Evolutionary conservation across 2,329 filamentous ascomycete genomes (phyloP).

Genomic region (Polytolypa hystricis): DNA sequence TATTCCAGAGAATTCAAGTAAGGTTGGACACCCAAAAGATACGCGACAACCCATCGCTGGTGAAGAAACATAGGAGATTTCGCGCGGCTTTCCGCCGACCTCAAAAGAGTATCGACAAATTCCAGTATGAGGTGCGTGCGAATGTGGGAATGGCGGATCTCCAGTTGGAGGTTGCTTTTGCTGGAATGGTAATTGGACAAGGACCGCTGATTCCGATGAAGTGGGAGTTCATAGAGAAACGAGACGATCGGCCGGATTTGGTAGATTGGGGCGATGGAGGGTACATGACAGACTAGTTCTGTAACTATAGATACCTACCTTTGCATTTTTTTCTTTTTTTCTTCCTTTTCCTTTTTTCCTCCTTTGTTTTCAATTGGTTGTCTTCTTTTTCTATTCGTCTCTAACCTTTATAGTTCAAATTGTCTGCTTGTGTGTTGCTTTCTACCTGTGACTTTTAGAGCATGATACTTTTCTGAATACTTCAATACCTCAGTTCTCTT

Average conservation of each 20-base stretch:
- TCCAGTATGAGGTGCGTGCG: slow-evolving; percentile 4
- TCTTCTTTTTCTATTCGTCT: too few relatives aligned
- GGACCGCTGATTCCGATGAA: neutral
- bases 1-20: neutral
- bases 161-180: slow-evolving; percentile 2
- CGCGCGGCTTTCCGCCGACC: neutral
- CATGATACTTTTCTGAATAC: too few relatives aligned
- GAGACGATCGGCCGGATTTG: neutral
- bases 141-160: neutral
- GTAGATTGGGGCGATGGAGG: too few relatives aligned
- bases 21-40: neutral
- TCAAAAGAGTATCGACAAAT: neutral
- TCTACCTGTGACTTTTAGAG: too few relatives aligned
- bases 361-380: too few relatives aligned
- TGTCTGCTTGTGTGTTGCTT: too few relatives aligned
- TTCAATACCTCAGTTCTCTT: too few relatives aligned
- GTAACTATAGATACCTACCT: too few relatives aligned
- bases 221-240: slow-evolving; percentile 5
- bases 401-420: too few relatives aligned
- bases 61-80: neutral
- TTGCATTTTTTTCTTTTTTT: too few relatives aligned
- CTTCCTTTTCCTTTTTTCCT: too few relatives aligned
- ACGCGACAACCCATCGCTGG: neutral
- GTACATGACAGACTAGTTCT: too few relatives aligned
- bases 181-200: neutral